Conservation (phyloP, 2,329 filamentous ascomycete species). For the Ophiocordyceps polyrhachis-furcata region DNA sequence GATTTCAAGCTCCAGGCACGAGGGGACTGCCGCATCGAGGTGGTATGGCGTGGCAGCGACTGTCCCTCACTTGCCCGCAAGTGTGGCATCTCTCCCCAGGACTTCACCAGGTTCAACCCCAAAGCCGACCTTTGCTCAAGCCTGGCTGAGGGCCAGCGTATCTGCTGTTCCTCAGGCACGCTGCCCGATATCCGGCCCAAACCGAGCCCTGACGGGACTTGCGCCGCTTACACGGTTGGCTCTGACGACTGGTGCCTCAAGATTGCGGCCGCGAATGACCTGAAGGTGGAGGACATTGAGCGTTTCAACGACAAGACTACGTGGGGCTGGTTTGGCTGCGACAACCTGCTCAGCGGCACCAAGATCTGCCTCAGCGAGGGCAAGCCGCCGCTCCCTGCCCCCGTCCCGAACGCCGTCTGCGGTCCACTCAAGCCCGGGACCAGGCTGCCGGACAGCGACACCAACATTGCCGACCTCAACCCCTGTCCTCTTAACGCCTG, state of each 20-base stretch:
- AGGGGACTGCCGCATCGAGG: too few relatives aligned
- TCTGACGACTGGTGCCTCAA: slow-evolving; percentile 13
- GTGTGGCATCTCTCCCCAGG: background rate
- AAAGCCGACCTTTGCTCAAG: background rate
- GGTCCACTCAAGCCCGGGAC: slow-evolving; percentile 9
- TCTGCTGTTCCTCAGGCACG: slow-evolving; percentile 18
- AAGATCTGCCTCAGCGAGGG: slow-evolving; percentile 8
- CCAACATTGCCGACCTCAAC: slow-evolving; percentile 7
- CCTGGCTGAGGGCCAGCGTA: slow-evolving; percentile 1
- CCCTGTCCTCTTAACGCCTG: slow-evolving; percentile 13
- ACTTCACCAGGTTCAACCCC: background rate
- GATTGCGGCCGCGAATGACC: slow-evolving; percentile 8
- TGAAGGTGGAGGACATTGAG: slow-evolving; percentile 6
- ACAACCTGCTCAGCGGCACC: slow-evolving; percentile 2
- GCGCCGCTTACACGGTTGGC: slow-evolving; percentile 10
- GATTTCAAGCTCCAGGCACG: too few relatives aligned
- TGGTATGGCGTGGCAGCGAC: background rate
- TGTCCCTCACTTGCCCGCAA: background rate
- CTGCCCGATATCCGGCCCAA: slow-evolving; percentile 16
- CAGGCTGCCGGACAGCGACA: slow-evolving; percentile 2
- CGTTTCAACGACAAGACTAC: slow-evolving; percentile 11
- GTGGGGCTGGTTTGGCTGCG: slow-evolving; percentile 9
- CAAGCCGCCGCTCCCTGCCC: slow-evolving; percentile 6
- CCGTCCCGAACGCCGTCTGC: slow-evolving; percentile 6
- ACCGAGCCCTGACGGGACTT: slow-evolving; percentile 16